Percentiles rank a stretch among this genome's conserved stretches.
These are phyloP conservation scores for Vitis vinifera DNA, from an alignment of 164 flowering plant species.

Conservation along the genomic window DNA sequence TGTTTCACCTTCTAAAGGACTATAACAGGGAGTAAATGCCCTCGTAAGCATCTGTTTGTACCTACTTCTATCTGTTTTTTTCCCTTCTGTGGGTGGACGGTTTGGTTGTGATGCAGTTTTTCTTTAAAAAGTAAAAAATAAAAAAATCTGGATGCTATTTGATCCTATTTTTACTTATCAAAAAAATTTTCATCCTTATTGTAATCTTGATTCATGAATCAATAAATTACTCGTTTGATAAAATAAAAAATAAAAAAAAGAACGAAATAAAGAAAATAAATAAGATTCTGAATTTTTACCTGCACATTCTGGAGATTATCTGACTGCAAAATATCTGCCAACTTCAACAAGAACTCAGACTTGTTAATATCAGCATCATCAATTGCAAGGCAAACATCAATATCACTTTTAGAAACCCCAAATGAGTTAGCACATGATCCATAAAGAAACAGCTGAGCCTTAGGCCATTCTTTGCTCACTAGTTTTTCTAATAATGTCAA, in stretches of 20 bases:
- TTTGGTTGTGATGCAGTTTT: no score
- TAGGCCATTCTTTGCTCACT: slow-evolving; percentile 88
- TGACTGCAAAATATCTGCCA: slow-evolving; percentile 81
- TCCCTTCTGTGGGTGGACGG: no score
- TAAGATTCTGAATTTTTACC: slow-evolving; percentile 39
- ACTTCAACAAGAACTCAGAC: slow-evolving; percentile 72
- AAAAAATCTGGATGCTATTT: no score
- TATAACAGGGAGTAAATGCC: no score
- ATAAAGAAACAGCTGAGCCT: slow-evolving; percentile 71
- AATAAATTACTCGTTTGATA: no score
- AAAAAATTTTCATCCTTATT: no score
- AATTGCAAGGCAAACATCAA: slow-evolving; percentile 90
- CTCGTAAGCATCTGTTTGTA: no score
- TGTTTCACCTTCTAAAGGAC: no score
- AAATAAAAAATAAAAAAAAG: neutral
- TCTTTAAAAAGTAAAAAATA: no score
- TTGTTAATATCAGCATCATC: slow-evolving; percentile 53
- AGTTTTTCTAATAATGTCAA: slow-evolving; percentile 61
- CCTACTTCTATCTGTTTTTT: no score
- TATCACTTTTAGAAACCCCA: slow-evolving; percentile 90
- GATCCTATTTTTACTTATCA: no score
- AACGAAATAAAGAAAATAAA: neutral
- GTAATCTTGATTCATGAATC: no score
- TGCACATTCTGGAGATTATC: slow-evolving; percentile 90
- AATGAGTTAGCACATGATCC: slow-evolving; percentile 98